These are phyloP conservation scores for Pseudogymnoascus sp. DNA, from an alignment of 2,329 filamentous ascomycete species.

Conservation along the genomic window DNA sequence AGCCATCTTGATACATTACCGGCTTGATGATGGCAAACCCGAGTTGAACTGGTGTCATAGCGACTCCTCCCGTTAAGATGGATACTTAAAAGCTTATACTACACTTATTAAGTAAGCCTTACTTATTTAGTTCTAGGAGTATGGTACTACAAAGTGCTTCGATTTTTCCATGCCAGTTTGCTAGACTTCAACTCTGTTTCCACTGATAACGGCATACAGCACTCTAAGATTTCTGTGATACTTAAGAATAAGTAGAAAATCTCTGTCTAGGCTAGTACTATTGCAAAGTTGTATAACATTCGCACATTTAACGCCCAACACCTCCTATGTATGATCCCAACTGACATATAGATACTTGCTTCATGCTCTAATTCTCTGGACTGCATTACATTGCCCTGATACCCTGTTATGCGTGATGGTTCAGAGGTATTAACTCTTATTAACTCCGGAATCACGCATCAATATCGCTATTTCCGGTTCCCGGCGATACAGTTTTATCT, in stretches of 20 bases:
- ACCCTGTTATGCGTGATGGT: not conserved
- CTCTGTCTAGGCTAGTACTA: no score
- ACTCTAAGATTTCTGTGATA: not conserved
- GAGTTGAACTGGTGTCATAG: no score
- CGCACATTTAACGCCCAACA: not conserved
- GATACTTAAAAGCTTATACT: no score
- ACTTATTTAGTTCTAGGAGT: no score
- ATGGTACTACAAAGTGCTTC: no score
- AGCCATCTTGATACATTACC: no score
- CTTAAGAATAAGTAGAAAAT: not conserved
- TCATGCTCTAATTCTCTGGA: not conserved
- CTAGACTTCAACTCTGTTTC: no score
- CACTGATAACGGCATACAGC: not conserved
- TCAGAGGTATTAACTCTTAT: not conserved
- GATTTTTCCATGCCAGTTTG: no score
- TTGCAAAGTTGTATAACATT: no score
- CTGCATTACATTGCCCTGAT: not conserved
- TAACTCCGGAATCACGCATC: not conserved
- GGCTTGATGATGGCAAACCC: no score
- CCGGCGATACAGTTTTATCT: not conserved
- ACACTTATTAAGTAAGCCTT: no score
- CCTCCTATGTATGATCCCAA: not conserved
- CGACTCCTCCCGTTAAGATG: no score
- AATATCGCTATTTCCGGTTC: not conserved
- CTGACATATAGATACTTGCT: not conserved